Base-by-base conservation (phyloP, 441 rosid species). In the Adansonia rubrostipa region DNA sequence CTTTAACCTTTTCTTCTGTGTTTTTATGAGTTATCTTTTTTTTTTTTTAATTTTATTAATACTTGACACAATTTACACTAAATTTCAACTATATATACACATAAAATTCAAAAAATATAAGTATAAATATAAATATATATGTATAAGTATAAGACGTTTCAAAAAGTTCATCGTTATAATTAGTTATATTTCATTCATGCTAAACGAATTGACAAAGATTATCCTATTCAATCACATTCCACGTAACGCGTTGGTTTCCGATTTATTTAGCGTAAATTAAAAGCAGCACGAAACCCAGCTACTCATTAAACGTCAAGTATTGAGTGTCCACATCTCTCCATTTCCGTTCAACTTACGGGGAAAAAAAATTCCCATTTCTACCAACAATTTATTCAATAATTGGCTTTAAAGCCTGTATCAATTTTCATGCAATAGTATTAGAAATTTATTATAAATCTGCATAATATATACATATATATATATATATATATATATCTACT, bases 171-270 rank as follows among this genome's bases (percentile, higher is more conserved):
- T 5, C 45, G 7, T 42, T 42, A 42, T 42, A 42, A 42, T 42
- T 42, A 42, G 45, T 42, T 42, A 42, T 42, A 5, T 42, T 42
- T 42, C 45, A 42, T 17, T 57, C 61, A 7, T 0, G 17, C 24
- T 56, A 56, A 56, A 17, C 40, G 45, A 42, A 42, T 19, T 19
- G 62, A 57, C 20, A 57, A 19, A 2, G 14, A 20, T 28, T 19
- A 42, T 42, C 45, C 45, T 42, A 42, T 42, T 42, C 7, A 42
- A 42, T 82, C 84, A 69, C 85, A 68, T 78, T 56, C 61, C 67
- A 36, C 3, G 40, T 36, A 36, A 36, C 40, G 40, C 40, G 40
- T 73, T 69, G 78, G 10, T 69, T 11, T 71, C n/a, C 67, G 10
- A 19, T 10, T 8, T 57, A 19, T 44, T 62, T 72, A 42, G 79